phyloP scores from a whole-genome alignment of 345 rosid genomes.

The Eucalyptus marginata region DNA sequence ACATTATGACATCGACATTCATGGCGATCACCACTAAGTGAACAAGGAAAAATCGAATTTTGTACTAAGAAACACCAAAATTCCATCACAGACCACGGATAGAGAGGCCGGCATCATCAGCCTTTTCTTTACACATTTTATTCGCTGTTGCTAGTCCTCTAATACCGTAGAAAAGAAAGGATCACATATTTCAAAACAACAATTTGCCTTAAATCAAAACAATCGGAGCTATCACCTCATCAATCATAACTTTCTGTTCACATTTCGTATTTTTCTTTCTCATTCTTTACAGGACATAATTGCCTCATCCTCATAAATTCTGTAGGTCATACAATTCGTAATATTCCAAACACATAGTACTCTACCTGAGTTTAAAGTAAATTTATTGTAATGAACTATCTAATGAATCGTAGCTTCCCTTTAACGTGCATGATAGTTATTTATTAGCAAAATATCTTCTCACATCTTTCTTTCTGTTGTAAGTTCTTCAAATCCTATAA shows the following conservation, averaged over 20 bases:
- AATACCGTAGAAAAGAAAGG: background rate
- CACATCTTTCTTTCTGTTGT: background rate
- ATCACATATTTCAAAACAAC: background rate
- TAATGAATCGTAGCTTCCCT: background rate
- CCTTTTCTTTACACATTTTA: background rate
- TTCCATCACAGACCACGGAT: background rate
- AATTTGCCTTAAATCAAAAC: background rate
- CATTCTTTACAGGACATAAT: background rate
- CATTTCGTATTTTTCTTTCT: background rate
- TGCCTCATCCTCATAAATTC: background rate
- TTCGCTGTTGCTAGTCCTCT: background rate
- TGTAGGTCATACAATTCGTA: background rate
- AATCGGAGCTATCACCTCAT: background rate
- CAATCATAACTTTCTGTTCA: background rate
- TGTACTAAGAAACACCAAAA: background rate
- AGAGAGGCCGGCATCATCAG: background rate
- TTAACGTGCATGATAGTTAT: background rate
- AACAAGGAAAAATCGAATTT: background rate
- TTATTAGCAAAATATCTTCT: background rate
- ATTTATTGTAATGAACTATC: background rate
- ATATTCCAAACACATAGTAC: background rate
- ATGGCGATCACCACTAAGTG: background rate
- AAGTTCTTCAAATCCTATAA: too few relatives aligned
- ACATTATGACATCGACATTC: background rate
- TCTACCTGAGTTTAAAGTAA: background rate